These are phyloP conservation scores for Macrophomina tecta DNA, from an alignment of 2,329 filamentous ascomycete species.

Conservation along the genomic window DNA sequence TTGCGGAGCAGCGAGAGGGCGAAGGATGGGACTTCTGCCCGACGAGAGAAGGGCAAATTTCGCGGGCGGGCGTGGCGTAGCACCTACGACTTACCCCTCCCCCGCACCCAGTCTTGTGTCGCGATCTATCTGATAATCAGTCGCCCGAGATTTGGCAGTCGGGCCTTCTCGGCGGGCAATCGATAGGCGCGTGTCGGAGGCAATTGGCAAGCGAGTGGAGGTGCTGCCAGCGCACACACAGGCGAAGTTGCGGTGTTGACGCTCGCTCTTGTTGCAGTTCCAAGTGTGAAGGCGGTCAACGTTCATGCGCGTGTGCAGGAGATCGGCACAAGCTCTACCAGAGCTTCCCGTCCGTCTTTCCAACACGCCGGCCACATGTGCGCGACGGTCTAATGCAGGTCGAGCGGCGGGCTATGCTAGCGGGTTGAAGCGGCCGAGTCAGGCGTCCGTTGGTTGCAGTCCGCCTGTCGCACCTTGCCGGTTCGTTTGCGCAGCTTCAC, in stretches of 20 bases:
- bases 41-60: background rate
- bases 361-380: no score
- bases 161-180: slow-evolving; percentile 8
- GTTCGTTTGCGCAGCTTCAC: no score
- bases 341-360: no score
- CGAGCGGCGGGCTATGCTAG: no score
- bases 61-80: slow-evolving; percentile 8
- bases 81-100: background rate
- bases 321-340: no score
- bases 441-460: no score
- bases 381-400: no score
- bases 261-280: slow-evolving; percentile 20
- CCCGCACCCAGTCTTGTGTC: slow-evolving; percentile 7
- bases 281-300: slow-evolving; percentile 10
- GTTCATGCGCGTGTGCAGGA: slow-evolving; percentile 8
- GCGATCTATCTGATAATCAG: slow-evolving; percentile 7
- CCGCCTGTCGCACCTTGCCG: no score
- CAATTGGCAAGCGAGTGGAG: slow-evolving; percentile 1
- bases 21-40: background rate
- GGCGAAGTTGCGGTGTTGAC: slow-evolving; percentile 25
- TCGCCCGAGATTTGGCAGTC: background rate
- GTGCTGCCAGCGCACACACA: slow-evolving; percentile 20
- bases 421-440: no score
- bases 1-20: slow-evolving; percentile 9
- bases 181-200: slow-evolving; percentile 13